phyloP scores from a whole-genome alignment of 2,329 filamentous ascomycete species.

The Aureobasidium uvarum region DNA sequence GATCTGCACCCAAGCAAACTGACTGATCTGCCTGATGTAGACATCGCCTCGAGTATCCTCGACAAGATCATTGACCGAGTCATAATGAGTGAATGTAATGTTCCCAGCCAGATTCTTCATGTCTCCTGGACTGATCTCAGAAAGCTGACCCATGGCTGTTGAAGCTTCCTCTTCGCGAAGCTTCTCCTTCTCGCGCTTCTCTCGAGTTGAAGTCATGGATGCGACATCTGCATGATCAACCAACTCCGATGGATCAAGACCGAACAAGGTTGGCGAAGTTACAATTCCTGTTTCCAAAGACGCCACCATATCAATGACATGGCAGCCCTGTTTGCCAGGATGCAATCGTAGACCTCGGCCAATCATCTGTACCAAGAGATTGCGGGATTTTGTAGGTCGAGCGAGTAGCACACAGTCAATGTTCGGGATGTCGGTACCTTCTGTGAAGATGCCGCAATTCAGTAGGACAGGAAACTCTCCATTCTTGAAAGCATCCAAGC shows the following conservation, averaged over 20 bases:
- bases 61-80: constrained; percentile 86
- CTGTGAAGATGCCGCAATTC: constrained; percentile 95
- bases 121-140: constrained; percentile 2
- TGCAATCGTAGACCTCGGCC: constrained; percentile 85
- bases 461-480: constrained; percentile 81
- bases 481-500: constrained; percentile 71
- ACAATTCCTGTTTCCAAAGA: constrained; percentile 80
- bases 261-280: constrained; percentile 88
- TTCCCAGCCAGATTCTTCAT: constrained; percentile 41
- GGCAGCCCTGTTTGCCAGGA: constrained; percentile 79
- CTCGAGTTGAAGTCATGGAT: constrained; percentile 59
- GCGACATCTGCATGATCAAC: constrained; percentile 64
- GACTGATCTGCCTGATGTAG: constrained; percentile 74
- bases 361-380: constrained; percentile 96
- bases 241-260: constrained; percentile 78
- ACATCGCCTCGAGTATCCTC: constrained; percentile 74
- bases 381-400: constrained; percentile 86
- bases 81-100: constrained; percentile 85
- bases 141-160: not conserved
- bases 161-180: constrained; percentile 42
- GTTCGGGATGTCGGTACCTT: constrained; percentile 96
- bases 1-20: constrained; percentile 78
- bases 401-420: constrained; percentile 90
- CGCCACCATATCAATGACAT: constrained; percentile 94
- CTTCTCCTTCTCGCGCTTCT: constrained; percentile 46